Evolutionary conservation across 139 green algal species (phyloP).

Genomic region (Haematococcus sp.): DNA sequence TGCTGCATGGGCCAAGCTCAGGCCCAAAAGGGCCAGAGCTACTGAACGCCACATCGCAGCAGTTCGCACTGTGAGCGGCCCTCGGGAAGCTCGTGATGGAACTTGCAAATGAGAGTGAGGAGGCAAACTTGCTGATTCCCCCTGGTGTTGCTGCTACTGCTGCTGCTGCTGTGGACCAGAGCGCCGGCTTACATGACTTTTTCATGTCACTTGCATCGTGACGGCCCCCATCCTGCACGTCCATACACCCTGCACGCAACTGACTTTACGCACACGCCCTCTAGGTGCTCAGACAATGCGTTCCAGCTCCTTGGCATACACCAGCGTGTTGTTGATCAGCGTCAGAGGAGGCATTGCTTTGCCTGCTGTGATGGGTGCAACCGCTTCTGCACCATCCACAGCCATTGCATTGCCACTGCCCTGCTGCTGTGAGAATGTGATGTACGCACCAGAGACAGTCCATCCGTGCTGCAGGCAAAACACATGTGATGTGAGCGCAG

Average conservation of each 20-base stretch:
- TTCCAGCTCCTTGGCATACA: slow-evolving; percentile 94
- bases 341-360: slow-evolving; percentile 45
- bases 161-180: too few species aligned
- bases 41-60: too few species aligned
- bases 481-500: background rate
- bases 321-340: slow-evolving; percentile 84
- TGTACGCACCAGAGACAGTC: slow-evolving; percentile 46
- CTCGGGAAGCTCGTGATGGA: background rate
- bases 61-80: too few species aligned
- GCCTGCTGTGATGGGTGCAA: background rate
- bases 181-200: too few species aligned
- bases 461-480: slow-evolving; percentile 62
- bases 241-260: too few species aligned
- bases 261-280: too few species aligned
- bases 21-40: background rate
- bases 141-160: too few species aligned
- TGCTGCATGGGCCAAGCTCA: slow-evolving; percentile 2
- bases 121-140: too few species aligned
- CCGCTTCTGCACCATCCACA: background rate
- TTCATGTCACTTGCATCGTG: too few species aligned
- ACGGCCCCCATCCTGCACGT: too few species aligned
- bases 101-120: too few species aligned
- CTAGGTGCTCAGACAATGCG: slow-evolving; percentile 92
- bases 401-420: background rate
- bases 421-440: slow-evolving; percentile 57